A percentile compares a stretch with the other conserved stretches of the same genome.
Evolutionary conservation across 371 early-diverging fungal genomes (phyloP).

Genomic region (Mucor indicus): DNA sequence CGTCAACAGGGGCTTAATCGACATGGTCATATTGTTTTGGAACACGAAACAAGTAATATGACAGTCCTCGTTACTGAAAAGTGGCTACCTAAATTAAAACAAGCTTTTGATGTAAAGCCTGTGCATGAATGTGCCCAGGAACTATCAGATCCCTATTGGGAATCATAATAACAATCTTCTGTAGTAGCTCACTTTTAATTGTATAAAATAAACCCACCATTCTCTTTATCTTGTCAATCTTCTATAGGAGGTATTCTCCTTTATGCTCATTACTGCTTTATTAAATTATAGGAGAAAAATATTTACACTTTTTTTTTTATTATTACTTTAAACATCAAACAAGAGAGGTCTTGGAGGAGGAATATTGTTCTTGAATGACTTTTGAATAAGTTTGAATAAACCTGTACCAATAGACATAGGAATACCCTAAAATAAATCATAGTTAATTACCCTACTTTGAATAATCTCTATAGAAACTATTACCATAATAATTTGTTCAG

Average conservation of each 20-base stretch:
- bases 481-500: constrained; percentile 98
- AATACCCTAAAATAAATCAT: constrained; percentile 58
- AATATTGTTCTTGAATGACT: constrained; percentile 53
- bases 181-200: no score
- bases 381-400: constrained; percentile 84
- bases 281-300: no score
- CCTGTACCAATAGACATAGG: constrained; percentile 98
- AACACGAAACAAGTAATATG: constrained; percentile 48
- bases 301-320: no score
- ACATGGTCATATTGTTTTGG: constrained; percentile 47
- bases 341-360: constrained; percentile 59
- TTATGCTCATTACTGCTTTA: no score
- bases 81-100: constrained; percentile 44
- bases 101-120: constrained; percentile 34
- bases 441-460: no score
- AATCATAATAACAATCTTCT: no score
- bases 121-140: constrained; percentile 43
- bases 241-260: no score
- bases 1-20: constrained; percentile 17
- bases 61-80: constrained; percentile 38
- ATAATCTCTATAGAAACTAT: no score
- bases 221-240: no score
- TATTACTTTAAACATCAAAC: constrained; percentile 57
- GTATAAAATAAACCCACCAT: no score
- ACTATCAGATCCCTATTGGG: constrained; percentile 48